Evolutionary conservation across 176 grass and related monocot species (phyloP).

Genomic region (Carex myosuroides): DNA sequence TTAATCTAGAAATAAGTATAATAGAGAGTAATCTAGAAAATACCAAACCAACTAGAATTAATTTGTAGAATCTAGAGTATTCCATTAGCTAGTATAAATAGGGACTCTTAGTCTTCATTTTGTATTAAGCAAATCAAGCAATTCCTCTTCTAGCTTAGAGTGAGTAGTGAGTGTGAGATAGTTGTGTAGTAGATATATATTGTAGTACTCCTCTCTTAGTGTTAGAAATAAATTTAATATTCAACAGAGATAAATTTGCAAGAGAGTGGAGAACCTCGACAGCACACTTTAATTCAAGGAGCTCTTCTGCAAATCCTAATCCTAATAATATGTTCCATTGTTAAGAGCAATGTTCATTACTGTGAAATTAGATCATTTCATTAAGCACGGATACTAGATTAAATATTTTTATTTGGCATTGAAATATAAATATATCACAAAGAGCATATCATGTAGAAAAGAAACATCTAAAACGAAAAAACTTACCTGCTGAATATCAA

Average conservation of each 20-base stretch:
- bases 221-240: too few relatives aligned
- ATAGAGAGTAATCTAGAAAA: too few relatives aligned
- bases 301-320: background rate
- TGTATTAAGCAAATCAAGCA: too few relatives aligned
- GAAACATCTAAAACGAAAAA: background rate
- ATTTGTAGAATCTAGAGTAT: too few relatives aligned
- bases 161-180: too few relatives aligned
- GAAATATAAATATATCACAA: background rate
- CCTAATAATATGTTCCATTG: background rate
- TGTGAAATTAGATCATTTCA: background rate
- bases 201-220: too few relatives aligned
- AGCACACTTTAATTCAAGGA: background rate
- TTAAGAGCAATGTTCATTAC: background rate
- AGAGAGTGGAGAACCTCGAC: background rate
- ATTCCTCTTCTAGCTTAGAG: too few relatives aligned
- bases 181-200: too few relatives aligned
- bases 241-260: background rate
- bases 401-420: background rate
- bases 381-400: background rate
- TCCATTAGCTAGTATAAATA: too few relatives aligned
- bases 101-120: too few relatives aligned
- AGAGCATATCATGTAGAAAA: background rate
- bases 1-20: too few relatives aligned
- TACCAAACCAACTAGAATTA: too few relatives aligned
- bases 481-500: constrained; percentile 29